phyloP scores from a whole-genome alignment of 164 flowering plant genomes.

The Kalanchoe fedtschenkoi region DNA sequence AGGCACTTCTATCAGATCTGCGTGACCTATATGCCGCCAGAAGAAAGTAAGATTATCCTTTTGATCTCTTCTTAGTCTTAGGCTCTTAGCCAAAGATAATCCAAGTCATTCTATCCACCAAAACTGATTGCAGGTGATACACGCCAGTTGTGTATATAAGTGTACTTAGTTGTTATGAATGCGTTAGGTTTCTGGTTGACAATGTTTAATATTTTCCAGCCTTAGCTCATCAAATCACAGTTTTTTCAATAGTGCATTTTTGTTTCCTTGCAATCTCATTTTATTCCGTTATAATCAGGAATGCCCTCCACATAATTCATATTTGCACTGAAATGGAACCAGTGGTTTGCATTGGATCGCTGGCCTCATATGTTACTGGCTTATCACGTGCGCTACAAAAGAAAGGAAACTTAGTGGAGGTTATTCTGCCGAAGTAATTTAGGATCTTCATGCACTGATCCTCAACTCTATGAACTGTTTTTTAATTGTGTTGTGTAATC shows the following conservation, averaged over 20 bases:
- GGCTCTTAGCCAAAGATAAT: not conserved
- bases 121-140: not conserved
- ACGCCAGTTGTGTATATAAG: too few species aligned
- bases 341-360: conserved; percentile 51
- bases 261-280: not conserved
- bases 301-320: conserved; percentile 53
- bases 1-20: conserved; percentile 47
- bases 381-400: conserved; percentile 62
- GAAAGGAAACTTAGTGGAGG: conserved; percentile 72
- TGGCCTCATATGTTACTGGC: conserved; percentile 65
- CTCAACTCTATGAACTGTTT: not conserved
- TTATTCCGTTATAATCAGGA: conserved; percentile 28
- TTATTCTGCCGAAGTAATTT: conserved; percentile 75
- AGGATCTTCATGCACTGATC: conserved; percentile 2
- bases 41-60: conserved; percentile 26
- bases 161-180: not conserved
- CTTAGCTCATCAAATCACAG: not conserved
- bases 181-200: too few species aligned
- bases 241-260: not conserved
- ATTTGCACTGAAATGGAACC: conserved; percentile 88
- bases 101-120: not conserved
- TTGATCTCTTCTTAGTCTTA: not conserved
- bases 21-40: conserved; percentile 28
- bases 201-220: too few species aligned
- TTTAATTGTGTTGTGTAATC: not conserved